Base-by-base conservation (phyloP, 306 rosid genomes). In the Medicago arabica region DNA sequence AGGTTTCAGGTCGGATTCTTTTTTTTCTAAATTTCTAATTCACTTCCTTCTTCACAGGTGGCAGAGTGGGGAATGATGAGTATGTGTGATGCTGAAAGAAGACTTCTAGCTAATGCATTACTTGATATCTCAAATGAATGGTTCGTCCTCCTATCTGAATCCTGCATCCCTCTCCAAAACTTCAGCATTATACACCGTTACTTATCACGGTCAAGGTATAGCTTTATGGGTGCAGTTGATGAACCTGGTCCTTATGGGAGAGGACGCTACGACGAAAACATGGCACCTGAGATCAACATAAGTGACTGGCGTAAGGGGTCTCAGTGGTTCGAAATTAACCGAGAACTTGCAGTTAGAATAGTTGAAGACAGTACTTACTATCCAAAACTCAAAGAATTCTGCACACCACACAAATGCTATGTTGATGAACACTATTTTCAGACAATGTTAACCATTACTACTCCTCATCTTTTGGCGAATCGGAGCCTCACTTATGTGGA, bases 371-470 rank as follows among this genome's bases (percentile, higher is more conserved):
- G 28, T 4, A 84, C 73, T 11, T 96, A 90, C 89, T 90, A 90
- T 76, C 97, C 92, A 1, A 85, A 84, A 64, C 91, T 92, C 74
- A 83, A 57, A 65, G 85, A 92, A 11, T 96, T 89, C 72, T 96
- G 99, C 86, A 72, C 0, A 54, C 99, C 99, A 4, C 88, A 85
- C 80, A 80, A 86, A 40, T 92, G 99, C 81, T 96, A 96, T 72
- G 99, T 96, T 1, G 99, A 96, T 73, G 99, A 96, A 80, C 99
- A 96, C 88, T 96, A 92, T 85, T 96, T 92, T 75, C 99, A 92
- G 84, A 92, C 99, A 12, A 92, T 92, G 97, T 83, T 92, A 77
- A 83, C 86, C 80, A 87, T 96, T 3, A 81, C 75, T 21, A 81
- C 87, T n/a, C 96, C 99, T 25, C 89, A 80, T 77, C 91, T 86